phyloP scores from a whole-genome alignment of 1,284 basidiomycete species.

The Puccinia sorghi region DNA sequence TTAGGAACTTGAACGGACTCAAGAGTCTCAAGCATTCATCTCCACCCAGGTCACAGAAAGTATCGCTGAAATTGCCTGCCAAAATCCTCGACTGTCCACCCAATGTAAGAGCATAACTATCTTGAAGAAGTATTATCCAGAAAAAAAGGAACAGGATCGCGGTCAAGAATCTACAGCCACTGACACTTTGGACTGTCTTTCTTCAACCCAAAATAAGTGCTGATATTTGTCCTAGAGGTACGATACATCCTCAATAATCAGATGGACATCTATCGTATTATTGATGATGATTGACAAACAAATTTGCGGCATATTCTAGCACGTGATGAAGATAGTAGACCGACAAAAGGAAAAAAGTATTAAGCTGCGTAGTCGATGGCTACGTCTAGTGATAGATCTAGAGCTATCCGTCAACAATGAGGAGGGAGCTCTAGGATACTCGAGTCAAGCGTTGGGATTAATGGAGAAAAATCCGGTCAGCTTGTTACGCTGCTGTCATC shows the following conservation, averaged over 20 bases:
- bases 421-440: slow-evolving; percentile 25
- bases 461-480: slow-evolving; percentile 26
- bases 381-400: slow-evolving; percentile 42
- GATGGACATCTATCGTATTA: no score
- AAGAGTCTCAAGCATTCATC: slow-evolving; percentile 15
- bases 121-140: no score
- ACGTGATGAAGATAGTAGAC: slow-evolving; percentile 28
- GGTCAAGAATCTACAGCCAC: no score
- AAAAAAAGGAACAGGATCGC: no score
- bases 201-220: neutral
- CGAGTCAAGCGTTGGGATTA: slow-evolving; percentile 31
- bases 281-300: neutral
- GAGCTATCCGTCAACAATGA: slow-evolving; percentile 33
- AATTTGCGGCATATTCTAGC: neutral
- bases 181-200: neutral
- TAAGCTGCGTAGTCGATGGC: slow-evolving; percentile 29
- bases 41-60: slow-evolving; percentile 34
- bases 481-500: neutral
- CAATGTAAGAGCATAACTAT: neutral
- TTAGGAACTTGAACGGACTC: slow-evolving; percentile 18
- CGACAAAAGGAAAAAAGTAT: slow-evolving; percentile 1
- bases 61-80: slow-evolving; percentile 41
- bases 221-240: slow-evolving; percentile 8
- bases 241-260: neutral
- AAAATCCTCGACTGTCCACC: slow-evolving; percentile 23